Base-by-base conservation (phyloP, 1,284 basidiomycete genomes). In the Mycena citricolor region DNA sequence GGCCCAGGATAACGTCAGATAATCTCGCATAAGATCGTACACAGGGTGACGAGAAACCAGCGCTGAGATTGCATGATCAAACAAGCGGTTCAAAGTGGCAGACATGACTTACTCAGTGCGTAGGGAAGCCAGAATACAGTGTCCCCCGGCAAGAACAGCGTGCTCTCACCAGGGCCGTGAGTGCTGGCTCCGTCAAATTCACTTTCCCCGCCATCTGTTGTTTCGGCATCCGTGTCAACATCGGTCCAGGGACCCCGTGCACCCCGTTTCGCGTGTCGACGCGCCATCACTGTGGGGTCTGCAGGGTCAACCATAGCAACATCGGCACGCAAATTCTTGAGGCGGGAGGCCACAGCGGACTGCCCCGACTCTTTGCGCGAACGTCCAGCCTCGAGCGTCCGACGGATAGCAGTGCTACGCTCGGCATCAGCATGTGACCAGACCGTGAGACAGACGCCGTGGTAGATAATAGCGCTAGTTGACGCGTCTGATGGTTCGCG, bases 121-220 rank as follows among this genome's bases (percentile, higher is more conserved):
- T 94, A 94, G 5, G 92, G 92, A 41, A 94, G 75, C 92, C 92
- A 94, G 61, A 94, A 94, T 16, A 92, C 86, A 21, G 91, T 90
- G 56, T 90, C 90, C 1, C 86, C 86, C 0, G 89, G 88, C 30
- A 91, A 68, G 67, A 91, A 91, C 23, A 91, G 68, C 6, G 89
- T 90, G 60, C 88, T 90, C 63, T 89, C 87, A 8, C 88, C 87
- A 21, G 86, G 87, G 11, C 82, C 84, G 60, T 87, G 86, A 13
- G 83, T 85, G 57, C 84, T 87, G 4, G 83, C 81, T 30, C 80
- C 77, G 51, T 90, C 87, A 55, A 81, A 88, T 66, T 92, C 89
- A 59, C 84, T 88, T 47, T 88, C 72, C 23, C 75, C 83, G 41
- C 82, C 86, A 1, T 74, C 78, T 56, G 90, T 87, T 8, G 83